Conservation (phyloP, 768 basidiomycete species). For the Candolleomyces efflorescens region DNA sequence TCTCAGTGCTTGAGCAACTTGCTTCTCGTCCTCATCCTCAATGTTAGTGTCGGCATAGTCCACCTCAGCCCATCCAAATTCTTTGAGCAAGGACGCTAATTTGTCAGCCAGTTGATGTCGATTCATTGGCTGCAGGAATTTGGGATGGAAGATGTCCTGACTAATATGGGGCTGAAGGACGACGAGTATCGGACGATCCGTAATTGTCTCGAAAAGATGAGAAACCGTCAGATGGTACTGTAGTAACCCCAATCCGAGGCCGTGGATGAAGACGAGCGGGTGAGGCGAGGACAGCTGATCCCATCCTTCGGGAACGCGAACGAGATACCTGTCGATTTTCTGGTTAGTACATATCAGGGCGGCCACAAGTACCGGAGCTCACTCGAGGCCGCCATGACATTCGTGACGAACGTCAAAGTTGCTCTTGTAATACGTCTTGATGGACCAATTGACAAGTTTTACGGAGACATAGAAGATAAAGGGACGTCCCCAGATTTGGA, state of each 20-base stretch:
- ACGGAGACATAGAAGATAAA: conserved; percentile 57
- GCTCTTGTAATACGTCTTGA: conserved; percentile 42
- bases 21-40: conserved; percentile 23
- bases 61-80: conserved; percentile 59
- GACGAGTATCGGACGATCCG: conserved; percentile 72
- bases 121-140: conserved; percentile 68
- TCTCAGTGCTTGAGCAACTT: conserved; percentile 15
- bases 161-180: conserved; percentile 81
- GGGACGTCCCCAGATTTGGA: conserved; percentile 68
- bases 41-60: conserved; percentile 17
- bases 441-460: conserved; percentile 40
- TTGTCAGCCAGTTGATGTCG: conserved; percentile 53
- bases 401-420: conserved; percentile 40
- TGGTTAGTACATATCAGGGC: neutral
- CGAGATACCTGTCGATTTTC: conserved; percentile 53
- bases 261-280: conserved; percentile 84
- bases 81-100: conserved; percentile 51
- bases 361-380: conserved; percentile 21
- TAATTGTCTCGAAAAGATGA: conserved; percentile 50
- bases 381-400: conserved; percentile 68
- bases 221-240: conserved; percentile 65
- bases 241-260: conserved; percentile 78
- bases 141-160: conserved; percentile 76
- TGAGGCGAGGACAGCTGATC: conserved; percentile 48
- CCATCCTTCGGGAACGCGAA: conserved; percentile 70